A percentile compares a stretch with the other conserved stretches of the same genome.
phyloP scores from a whole-genome alignment of 768 basidiomycete species.

The Phaffia tasmanica region DNA sequence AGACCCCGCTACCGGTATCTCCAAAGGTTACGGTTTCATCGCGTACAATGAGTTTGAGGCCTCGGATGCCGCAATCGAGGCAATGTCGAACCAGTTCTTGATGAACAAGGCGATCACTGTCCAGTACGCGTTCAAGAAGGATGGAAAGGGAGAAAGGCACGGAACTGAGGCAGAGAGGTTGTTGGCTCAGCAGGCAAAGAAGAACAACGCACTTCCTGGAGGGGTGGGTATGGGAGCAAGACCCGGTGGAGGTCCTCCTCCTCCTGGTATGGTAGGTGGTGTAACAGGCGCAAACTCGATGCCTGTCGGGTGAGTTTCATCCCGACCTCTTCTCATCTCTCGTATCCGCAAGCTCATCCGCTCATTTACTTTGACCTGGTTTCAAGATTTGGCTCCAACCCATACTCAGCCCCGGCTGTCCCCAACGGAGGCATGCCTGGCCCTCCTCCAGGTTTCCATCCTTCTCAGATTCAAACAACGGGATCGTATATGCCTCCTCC shows the following conservation, averaged over 20 bases:
- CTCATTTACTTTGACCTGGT: neutral
- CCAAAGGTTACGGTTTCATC: constrained; percentile 96
- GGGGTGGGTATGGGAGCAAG: constrained; percentile 40
- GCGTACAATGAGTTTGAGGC: constrained; percentile 96
- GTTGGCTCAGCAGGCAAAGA: constrained; percentile 86
- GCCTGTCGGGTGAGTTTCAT: constrained; percentile 4
- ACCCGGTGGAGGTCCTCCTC: neutral
- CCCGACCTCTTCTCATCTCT: neutral
- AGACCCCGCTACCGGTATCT: constrained; percentile 67
- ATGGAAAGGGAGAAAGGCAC: constrained; percentile 94
- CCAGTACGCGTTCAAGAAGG: constrained; percentile 99
- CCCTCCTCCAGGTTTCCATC: constrained; percentile 11
- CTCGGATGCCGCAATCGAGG: constrained; percentile 88
- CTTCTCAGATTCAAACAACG: too few relatives aligned
- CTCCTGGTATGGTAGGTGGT: constrained; percentile 2
- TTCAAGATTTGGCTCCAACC: neutral
- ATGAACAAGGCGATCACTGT: constrained; percentile 98
- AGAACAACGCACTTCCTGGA: constrained; percentile 74
- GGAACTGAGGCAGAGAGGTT: constrained; percentile 94
- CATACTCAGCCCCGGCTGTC: neutral
- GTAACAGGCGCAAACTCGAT: constrained; percentile 12
- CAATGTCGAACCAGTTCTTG: constrained; percentile 94
- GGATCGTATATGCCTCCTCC: constrained; percentile 3
- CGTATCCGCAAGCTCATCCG: neutral
- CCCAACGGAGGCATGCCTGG: neutral